Base-by-base conservation (phyloP, 768 basidiomycete genomes). In the Kwoniella sp. region DNA sequence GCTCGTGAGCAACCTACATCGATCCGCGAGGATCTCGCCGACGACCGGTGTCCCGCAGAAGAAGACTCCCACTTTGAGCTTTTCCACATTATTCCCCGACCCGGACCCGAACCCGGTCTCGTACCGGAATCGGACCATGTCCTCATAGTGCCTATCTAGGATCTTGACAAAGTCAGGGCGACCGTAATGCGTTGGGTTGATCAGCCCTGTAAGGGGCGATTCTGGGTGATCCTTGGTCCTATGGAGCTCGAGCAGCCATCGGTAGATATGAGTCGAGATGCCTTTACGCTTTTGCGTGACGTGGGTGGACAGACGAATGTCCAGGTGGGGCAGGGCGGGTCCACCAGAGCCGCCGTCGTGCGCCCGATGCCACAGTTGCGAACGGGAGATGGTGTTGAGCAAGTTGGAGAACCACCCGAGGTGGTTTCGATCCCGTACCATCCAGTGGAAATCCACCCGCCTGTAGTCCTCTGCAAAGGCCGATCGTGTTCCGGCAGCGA, bases 391-490 rank as follows among this genome's bases (percentile, higher is more conserved):
- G 6, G 38, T 23, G 39, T 62, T 62, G 28, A 62, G 49, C 6
- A 62, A 34, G 44, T 62, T 47, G 3, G 56, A 57, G 45, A 62
- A 62, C 60, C 60, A 62, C 11, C 23, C 23, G 10, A 62, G 49
- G 25, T 57, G 47, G 37, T 62, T 62, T 43, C 49, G 50, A 36
- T 62, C 60, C 8, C 60, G 51, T 3, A 62, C 60, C 42, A 53
- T 58, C 60, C 60, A 62, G 53, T 62, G 60, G 41, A 62, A 62
- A 36, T 62, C 60, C 11, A 57, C 38, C 19, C 60, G 51, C 2
- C 48, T 39, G 34, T 62, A 62, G 25, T 62, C 52, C 7, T 20
- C 9, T 17, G 55, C 50, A 26, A 39, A 61, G 31, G 47, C 31
- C 6, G 45, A 44, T 19, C 9, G 7, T 8, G 26, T 29, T n/a